Base-by-base conservation (phyloP, 1,284 basidiomycete genomes). In the Melampsora larici-populina region DNA sequence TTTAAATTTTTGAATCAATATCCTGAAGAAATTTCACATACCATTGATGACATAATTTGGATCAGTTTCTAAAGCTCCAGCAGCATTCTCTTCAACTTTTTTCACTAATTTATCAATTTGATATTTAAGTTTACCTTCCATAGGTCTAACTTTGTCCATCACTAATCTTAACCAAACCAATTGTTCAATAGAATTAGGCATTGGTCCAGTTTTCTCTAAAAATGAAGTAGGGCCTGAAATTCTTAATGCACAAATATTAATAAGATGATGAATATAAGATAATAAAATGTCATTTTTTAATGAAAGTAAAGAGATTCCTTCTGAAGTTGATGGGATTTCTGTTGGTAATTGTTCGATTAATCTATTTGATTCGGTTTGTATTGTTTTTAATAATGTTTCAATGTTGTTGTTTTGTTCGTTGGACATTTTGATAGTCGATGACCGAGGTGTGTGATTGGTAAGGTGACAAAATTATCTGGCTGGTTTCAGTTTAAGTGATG, bases 81-180 rank as follows among this genome's bases (percentile, higher is more conserved):
- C 13, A 46, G 88, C 87, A 73, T 90, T 89, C 72, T 86, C 85
- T 46, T 86, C 84, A 0, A 92, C 91, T 5, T 92, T 85, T 76
- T 89, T 88, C 43, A 94, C 88, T 26, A 97, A 88, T 84, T 98
- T 97, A 82, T 97, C 94, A 82, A 98, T 92, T 84, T 98, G 95
- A 84, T 98, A 97, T 79, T 89, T 90, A 87, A 98, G 90, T 82
- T 92, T 90, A 74, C 87, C 87, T 84, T 99, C 95, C 51, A 99
- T 81, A 0, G 85, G 85, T 36, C 84, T 82, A 33, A 86, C 83
- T 81, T 87, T 87, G 75, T 87, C 87, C 83, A 86, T 84, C n/a
- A 85, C 82, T 73, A 76, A 26, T 11, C 73, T 66, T 24, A 76
- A 36, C 73, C 73, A 76, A 29, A 76, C 64, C 48, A 76, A 62